Evolutionary conservation across 805 yeast species (phyloP).

Genomic region (Candida sphagnicola): DNA sequence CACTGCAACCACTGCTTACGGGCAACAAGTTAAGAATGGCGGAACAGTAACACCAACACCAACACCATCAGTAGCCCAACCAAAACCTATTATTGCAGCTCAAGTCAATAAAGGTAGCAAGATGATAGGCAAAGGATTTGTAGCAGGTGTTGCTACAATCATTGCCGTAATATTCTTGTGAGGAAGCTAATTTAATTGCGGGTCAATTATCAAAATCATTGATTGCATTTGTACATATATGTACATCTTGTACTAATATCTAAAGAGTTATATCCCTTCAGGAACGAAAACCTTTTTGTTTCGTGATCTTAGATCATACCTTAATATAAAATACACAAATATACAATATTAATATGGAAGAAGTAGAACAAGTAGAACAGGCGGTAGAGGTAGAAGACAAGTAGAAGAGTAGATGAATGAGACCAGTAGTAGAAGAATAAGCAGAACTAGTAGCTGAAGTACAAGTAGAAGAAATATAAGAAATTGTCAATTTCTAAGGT

Average conservation of each 20-base stretch:
- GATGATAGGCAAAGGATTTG: not conserved
- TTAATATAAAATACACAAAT: not conserved
- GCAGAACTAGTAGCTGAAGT: too few relatives aligned
- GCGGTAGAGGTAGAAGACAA: too few relatives aligned
- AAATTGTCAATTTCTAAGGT: too few relatives aligned
- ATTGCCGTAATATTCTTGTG: constrained; percentile 5
- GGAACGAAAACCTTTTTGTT: not conserved
- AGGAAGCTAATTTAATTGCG: constrained; percentile 10
- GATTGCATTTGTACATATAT: constrained; percentile 1
- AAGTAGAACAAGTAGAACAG: not conserved
- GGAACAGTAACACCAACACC: not conserved
- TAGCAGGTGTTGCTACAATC: not conserved
- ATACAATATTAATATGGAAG: too few relatives aligned
- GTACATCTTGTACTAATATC: constrained; percentile 1
- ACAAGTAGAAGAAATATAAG: too few relatives aligned
- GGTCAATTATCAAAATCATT: constrained; percentile 7
- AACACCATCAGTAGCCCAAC: not conserved
- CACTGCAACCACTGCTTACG: constrained; percentile 2
- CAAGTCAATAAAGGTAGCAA: constrained; percentile 6
- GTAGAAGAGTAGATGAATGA: too few relatives aligned
- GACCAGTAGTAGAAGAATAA: too few relatives aligned
- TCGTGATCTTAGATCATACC: not conserved
- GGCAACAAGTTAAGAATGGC: not conserved
- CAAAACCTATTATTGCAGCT: constrained; percentile 1
- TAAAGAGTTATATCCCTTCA: not conserved